Evolutionary conservation across 208 protist genomes (phyloP), one percentile per base, ranked within the genome.

Genomic region (Acanthamoeba pearcei): DNA sequence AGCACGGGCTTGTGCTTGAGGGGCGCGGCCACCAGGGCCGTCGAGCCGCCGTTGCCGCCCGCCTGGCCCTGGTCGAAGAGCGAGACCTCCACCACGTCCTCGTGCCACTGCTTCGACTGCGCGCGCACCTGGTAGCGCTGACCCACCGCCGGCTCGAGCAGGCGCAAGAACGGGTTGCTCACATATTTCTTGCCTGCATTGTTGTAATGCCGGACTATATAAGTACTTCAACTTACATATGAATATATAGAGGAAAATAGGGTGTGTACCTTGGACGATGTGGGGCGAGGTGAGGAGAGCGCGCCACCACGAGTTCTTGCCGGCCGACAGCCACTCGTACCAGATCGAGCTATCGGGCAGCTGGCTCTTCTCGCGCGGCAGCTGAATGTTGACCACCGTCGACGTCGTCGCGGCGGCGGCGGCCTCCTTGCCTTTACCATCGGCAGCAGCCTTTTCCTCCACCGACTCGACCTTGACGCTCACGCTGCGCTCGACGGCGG

Each of bases 241-340:
- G 35, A 93, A 78, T 9, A 9, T 6, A 19, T 5, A 24, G 64
- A 72, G 64, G 64, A 32, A 72, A 35, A 29, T 19, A 29, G 35
- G 57, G 57, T 24, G 57, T 0, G 27, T 78, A 38, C 95, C 95
- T 62, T 96, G 86, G 24, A 96, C 93, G 93, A 96, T 88, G 70
- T 60, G 46, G 22, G 91, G 74, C 27, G 86, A 95, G 42, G 72
- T 95, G 42, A 96, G 93, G 5, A 96, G 95, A 19, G 95, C 95
- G 19, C 91, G 51, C 91, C 91, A 94, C 91, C 91, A 94, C 2
- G 68, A 88, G 74, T 94, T 88, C 62, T 82, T 68, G 38, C 51
- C 74, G n/a, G 57, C 91, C 15, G 42, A 95, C 17, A 95, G 91
- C 91, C 91, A 95, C 51, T 95, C 91, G 32, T 57, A 95, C 91